Evolutionary conservation across 169 alveolate genomes (phyloP).

Genomic region (Babesia divergens): DNA sequence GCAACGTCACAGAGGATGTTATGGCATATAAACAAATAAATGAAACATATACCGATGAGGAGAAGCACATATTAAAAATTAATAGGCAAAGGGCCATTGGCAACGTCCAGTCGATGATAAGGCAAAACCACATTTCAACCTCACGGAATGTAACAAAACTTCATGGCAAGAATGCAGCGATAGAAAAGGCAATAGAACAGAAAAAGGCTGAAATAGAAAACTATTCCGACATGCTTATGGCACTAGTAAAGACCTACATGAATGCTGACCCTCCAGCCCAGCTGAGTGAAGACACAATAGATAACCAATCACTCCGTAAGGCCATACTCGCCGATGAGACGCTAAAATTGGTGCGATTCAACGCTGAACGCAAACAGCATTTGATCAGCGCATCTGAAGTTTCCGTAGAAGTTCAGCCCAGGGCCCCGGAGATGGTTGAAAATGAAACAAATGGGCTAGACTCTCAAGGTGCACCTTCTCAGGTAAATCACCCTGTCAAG

Average conservation of each 20-base stretch:
- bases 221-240: neutral
- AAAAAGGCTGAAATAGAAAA: constrained; percentile 50
- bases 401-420: neutral
- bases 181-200: neutral
- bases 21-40: neutral
- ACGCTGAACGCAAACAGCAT: neutral
- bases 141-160: constrained; percentile 6
- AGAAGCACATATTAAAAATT: neutral
- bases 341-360: neutral
- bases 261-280: too few species aligned
- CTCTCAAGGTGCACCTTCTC: neutral
- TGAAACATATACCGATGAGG: neutral
- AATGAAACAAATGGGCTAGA: neutral
- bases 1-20: neutral
- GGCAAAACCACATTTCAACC: constrained; percentile 16
- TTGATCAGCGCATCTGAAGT: neutral
- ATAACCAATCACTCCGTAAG: neutral
- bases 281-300: too few species aligned
- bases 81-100: neutral
- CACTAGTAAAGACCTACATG: too few species aligned
- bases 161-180: neutral
- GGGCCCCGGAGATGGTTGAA: neutral
- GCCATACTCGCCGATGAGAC: neutral
- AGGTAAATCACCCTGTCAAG: too few species aligned
- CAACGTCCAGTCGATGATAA: constrained; percentile 6